Percentiles rank a stretch among this genome's conserved stretches.
These are phyloP conservation scores for Ilex paraguariensis DNA, from an alignment of 305 asterid genomes.

Conservation along the genomic window DNA sequence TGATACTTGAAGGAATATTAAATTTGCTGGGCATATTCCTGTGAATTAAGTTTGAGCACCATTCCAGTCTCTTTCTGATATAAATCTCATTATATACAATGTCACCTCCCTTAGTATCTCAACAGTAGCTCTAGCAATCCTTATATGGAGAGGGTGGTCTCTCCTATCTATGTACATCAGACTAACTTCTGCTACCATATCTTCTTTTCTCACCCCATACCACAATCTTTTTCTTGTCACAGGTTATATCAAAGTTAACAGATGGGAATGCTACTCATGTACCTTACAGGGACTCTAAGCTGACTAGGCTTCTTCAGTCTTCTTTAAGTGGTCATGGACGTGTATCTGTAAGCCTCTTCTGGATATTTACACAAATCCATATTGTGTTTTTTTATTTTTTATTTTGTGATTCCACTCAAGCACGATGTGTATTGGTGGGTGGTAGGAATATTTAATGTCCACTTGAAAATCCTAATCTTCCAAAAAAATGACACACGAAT, in stretches of 20 bases:
- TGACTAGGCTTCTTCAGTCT: conserved; percentile 98
- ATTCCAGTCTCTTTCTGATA: too few relatives aligned
- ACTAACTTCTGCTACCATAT: too few relatives aligned
- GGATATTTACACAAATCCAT: conserved; percentile 8
- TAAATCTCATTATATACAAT: too few relatives aligned
- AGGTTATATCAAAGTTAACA: conserved; percentile 94
- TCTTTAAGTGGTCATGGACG: conserved; percentile 99
- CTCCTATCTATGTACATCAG: too few relatives aligned
- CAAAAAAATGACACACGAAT: neutral
- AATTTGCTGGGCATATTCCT: too few relatives aligned
- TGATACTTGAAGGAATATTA: too few relatives aligned
- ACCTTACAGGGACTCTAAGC: conserved; percentile 96
- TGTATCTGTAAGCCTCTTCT: conserved; percentile 67
- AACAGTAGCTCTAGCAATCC: too few relatives aligned
- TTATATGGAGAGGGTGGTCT: too few relatives aligned
- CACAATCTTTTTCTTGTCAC: conserved; percentile 21
- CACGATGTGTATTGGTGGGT: neutral
- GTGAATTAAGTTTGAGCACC: too few relatives aligned
- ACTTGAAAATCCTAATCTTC: neutral
- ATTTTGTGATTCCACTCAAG: too few relatives aligned
- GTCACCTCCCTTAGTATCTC: too few relatives aligned
- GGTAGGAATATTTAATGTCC: neutral
- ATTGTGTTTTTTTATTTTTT: neutral
- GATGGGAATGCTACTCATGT: conserved; percentile 86
- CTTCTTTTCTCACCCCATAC: too few relatives aligned